A percentile compares a stretch with the other conserved stretches of the same genome.
These are phyloP conservation scores for Diplocarpon rosae DNA, from an alignment of 2,329 filamentous ascomycete species.

Conservation along the genomic window DNA sequence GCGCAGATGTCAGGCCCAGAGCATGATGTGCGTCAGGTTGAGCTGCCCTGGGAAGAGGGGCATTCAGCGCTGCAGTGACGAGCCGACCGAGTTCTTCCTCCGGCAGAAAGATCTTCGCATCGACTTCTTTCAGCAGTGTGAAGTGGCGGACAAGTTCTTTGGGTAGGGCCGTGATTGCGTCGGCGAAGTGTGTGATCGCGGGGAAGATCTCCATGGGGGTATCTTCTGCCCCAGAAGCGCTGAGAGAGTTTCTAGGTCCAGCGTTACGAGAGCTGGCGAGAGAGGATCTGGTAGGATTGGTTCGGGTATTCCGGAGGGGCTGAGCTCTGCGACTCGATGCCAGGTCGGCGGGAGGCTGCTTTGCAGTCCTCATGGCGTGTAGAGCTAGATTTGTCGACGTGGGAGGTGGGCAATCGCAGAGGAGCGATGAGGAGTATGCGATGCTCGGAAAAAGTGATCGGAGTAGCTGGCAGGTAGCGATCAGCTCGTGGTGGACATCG, in stretches of 20 bases:
- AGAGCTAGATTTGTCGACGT: conserved; percentile 8
- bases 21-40: conserved; percentile 26
- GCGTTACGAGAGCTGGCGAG: conserved; percentile 35
- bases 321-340: conserved; percentile 47
- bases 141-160: conserved; percentile 94
- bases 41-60: conserved; percentile 34
- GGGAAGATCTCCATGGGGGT: conserved; percentile 58
- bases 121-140: conserved; percentile 91
- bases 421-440: conserved; percentile 4
- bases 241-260: conserved; percentile 33
- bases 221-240: conserved; percentile 32
- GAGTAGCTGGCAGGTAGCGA: not conserved
- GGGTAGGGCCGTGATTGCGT: conserved; percentile 82
- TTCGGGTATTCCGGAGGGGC: conserved; percentile 53
- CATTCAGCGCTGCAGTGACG: conserved; percentile 51
- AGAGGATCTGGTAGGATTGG: conserved; percentile 48
- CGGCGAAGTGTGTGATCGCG: conserved; percentile 67
- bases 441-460: conserved; percentile 2
- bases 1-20: conserved; percentile 19
- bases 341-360: conserved; percentile 21
- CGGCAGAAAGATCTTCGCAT: conserved; percentile 87
- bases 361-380: conserved; percentile 27
- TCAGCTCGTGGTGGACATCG: conserved; percentile 4
- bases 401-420: not conserved
- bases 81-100: conserved; percentile 73